These are phyloP conservation scores for Aureobasidium namibiae DNA, from an alignment of 2,329 filamentous ascomycete genomes.

Conservation along the genomic window DNA sequence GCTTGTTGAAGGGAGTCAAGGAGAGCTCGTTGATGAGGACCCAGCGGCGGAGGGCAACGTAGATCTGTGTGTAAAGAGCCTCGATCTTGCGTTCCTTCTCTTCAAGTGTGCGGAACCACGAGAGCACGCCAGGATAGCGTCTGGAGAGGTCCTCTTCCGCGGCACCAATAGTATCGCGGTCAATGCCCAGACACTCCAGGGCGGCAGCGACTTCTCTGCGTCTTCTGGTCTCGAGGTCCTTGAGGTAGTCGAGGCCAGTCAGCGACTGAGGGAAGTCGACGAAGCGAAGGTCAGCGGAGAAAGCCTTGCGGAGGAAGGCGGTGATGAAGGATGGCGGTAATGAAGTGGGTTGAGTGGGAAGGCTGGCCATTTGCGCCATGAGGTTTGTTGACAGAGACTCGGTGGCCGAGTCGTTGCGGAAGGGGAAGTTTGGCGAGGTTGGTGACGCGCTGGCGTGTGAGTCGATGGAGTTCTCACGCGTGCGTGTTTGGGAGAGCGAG, in stretches of 20 bases:
- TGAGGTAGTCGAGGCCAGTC: conserved; percentile 58
- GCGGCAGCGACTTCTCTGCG: conserved; percentile 50
- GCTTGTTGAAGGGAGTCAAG: conserved; percentile 53
- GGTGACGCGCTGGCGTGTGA: conserved; percentile 25
- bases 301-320: conserved; percentile 52
- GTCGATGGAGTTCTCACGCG: conserved; percentile 6
- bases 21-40: conserved; percentile 59
- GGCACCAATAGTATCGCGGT: conserved; percentile 35
- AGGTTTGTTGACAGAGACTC: conserved; percentile 43
- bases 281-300: conserved; percentile 45
- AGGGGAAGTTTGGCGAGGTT: conserved; percentile 27
- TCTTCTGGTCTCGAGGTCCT: conserved; percentile 53
- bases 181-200: conserved; percentile 45
- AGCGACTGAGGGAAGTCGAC: conserved; percentile 60
- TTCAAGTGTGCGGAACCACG: conserved; percentile 42
- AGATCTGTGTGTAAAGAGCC: conserved; percentile 52
- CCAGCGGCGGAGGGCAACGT: conserved; percentile 55
- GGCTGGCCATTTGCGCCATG: conserved; percentile 48
- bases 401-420: conserved; percentile 23
- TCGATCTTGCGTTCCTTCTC: conserved; percentile 45
- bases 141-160: conserved; percentile 41
- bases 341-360: conserved; percentile 52
- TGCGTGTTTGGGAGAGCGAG: conserved; percentile 18
- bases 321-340: conserved; percentile 56
- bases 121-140: conserved; percentile 45